These are phyloP conservation scores for Cardamine resedifolia DNA, from an alignment of 345 rosid genomes.

Conservation along the genomic window DNA sequence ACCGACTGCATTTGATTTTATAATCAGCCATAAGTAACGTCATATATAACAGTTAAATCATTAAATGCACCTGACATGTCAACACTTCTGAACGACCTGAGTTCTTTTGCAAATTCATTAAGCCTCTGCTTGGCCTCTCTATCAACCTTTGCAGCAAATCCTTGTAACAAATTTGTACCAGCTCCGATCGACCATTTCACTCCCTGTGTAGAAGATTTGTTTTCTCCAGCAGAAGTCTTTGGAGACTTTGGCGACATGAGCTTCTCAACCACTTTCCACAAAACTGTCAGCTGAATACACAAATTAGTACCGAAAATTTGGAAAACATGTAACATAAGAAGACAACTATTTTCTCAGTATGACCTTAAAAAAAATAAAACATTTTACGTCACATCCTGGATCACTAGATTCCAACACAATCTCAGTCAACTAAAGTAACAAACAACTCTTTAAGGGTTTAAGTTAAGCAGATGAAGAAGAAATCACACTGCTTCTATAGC, in stretches of 20 bases:
- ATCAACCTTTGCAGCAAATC: conserved; percentile 63
- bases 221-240: conserved; percentile 44
- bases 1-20: neutral
- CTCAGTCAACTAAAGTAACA: too few species aligned
- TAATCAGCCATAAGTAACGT: neutral
- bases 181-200: conserved; percentile 70
- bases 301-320: conserved; percentile 49
- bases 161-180: conserved; percentile 75
- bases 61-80: conserved; percentile 86
- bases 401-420: too few species aligned
- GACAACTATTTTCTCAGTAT: too few species aligned
- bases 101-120: conserved; percentile 79
- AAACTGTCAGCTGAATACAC: conserved; percentile 88
- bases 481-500: too few species aligned
- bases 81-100: conserved; percentile 67
- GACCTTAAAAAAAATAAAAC: too few species aligned
- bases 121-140: conserved; percentile 76
- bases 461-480: too few species aligned
- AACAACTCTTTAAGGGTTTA: too few species aligned
- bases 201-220: conserved; percentile 55
- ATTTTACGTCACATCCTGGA: too few species aligned
- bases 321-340: conserved; percentile 15
- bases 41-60: neutral
- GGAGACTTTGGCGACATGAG: conserved; percentile 53
- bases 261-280: conserved; percentile 87